Conservation (phyloP, 108 stramenopile genomes). For the Epithemia pelagica region DNA sequence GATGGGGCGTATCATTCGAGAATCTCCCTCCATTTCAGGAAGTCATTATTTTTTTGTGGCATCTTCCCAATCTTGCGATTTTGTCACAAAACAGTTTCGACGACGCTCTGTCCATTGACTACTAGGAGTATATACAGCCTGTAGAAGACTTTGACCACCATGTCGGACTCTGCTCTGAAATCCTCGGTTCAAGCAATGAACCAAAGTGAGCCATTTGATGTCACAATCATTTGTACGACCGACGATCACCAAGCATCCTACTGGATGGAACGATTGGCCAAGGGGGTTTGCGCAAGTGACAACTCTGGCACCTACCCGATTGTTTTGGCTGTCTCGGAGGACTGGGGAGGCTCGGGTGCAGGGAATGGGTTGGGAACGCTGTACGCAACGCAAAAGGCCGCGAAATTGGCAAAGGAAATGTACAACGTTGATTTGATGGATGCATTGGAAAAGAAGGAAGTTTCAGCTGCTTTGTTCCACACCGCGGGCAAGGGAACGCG, state of each 20-base stretch:
- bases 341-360: conserved; percentile 89
- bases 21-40: too few species aligned
- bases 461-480: conserved; percentile 92
- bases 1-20: too few species aligned
- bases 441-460: conserved; percentile 35
- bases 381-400: conserved; percentile 93
- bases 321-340: conserved; percentile 92
- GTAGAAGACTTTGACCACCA: neutral
- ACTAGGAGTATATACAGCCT: too few species aligned
- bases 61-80: too few species aligned
- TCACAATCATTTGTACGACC: conserved; percentile 94
- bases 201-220: conserved; percentile 70
- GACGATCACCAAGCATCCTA: conserved; percentile 94
- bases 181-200: conserved; percentile 77
- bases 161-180: conserved; percentile 28
- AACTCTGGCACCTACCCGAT: conserved; percentile 48
- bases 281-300: conserved; percentile 37
- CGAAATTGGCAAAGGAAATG: conserved; percentile 57
- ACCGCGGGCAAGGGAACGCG: conserved; percentile 97
- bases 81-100: too few species aligned
- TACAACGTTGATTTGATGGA: conserved; percentile 49
- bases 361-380: conserved; percentile 94
- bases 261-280: conserved; percentile 90
- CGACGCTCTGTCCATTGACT: too few species aligned
- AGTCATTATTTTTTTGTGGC: too few species aligned